Percentiles rank a stretch among this genome's conserved stretches.
phyloP scores from a whole-genome alignment of 306 rosid genomes.

The Quercus rubra region DNA sequence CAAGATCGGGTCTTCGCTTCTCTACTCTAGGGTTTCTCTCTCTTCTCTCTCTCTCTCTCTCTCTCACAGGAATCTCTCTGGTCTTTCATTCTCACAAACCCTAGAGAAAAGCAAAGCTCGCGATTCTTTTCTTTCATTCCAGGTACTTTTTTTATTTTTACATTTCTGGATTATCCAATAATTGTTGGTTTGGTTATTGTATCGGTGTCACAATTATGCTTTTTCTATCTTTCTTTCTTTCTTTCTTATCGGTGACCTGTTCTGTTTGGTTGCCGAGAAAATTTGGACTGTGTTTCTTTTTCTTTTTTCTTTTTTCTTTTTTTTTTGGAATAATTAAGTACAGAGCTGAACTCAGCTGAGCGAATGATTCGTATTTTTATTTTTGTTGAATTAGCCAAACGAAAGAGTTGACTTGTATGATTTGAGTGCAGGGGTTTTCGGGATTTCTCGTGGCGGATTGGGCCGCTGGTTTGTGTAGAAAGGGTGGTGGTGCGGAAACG shows the following conservation, averaged over 20 bases:
- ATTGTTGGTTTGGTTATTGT: neutral
- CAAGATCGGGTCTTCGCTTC: conserved; percentile 22
- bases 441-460: neutral
- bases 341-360: neutral
- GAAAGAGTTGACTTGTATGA: neutral
- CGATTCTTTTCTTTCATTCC: neutral
- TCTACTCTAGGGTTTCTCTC: conserved; percentile 26
- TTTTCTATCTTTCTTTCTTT: neutral
- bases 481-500: neutral
- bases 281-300: neutral
- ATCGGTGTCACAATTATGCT: neutral
- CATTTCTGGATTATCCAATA: neutral
- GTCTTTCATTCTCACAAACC: neutral
- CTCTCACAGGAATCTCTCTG: conserved; percentile 8
- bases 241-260: neutral
- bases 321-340: neutral
- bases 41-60: conserved; percentile 1
- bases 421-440: neutral
- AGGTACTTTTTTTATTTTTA: neutral
- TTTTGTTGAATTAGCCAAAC: neutral
- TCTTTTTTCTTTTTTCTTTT: neutral
- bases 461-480: neutral
- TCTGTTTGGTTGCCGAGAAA: conserved; percentile 14
- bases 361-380: neutral
- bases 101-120: neutral